Evolutionary conservation across 139 green algal species (phyloP).

Genomic region (Chlorella ohadii): DNA sequence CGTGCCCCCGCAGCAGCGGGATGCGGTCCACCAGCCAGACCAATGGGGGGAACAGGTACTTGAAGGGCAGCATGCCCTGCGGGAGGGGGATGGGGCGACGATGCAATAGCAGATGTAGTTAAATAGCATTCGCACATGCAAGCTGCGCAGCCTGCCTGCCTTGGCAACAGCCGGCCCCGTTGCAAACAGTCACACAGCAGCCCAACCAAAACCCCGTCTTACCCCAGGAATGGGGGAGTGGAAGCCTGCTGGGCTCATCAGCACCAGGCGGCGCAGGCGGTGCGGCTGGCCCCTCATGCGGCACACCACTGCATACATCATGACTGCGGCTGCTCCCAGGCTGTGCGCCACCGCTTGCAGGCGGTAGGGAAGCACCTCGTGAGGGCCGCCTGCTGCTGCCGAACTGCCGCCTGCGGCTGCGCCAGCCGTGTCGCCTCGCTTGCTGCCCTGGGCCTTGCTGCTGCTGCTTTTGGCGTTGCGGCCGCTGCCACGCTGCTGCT

Average conservation of each 20-base stretch:
- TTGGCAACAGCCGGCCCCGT: too few relatives aligned
- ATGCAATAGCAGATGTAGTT: too few relatives aligned
- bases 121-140: too few relatives aligned
- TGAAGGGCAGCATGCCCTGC: slow-evolving; percentile 22
- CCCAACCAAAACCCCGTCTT: too few relatives aligned
- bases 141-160: too few relatives aligned
- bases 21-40: slow-evolving; percentile 20
- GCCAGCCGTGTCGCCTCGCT: neutral
- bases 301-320: slow-evolving; percentile 69
- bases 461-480: neutral
- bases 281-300: slow-evolving; percentile 49
- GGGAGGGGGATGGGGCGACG: too few relatives aligned
- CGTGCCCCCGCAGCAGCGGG: neutral
- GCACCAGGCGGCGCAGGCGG: slow-evolving; percentile 72
- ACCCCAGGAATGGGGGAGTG: slow-evolving; percentile 53
- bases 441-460: neutral
- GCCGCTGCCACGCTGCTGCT: neutral
- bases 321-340: slow-evolving; percentile 67
- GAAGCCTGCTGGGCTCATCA: slow-evolving; percentile 86
- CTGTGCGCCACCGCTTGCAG: slow-evolving; percentile 67
- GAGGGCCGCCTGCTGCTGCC: neutral
- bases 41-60: slow-evolving; percentile 18
- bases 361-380: slow-evolving; percentile 32
- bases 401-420: neutral
- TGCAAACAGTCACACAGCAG: too few relatives aligned